phyloP scores from a whole-genome alignment of 148 eudicot genomes.

The Vaccinium corymbosum region DNA sequence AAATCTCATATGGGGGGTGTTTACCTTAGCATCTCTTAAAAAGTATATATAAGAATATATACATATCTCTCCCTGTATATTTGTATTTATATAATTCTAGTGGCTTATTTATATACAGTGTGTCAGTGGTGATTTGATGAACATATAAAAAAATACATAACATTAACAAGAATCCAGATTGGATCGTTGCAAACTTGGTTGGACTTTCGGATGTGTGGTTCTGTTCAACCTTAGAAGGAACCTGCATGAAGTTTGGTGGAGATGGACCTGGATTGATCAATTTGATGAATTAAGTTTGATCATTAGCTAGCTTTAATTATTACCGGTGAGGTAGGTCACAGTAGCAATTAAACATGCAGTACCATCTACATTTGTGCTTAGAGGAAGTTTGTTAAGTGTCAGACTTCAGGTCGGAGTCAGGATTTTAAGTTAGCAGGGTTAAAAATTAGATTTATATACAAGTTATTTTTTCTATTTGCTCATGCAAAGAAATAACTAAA shows the following conservation, averaged over 20 bases:
- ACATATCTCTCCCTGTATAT: no score
- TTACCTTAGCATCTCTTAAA: no score
- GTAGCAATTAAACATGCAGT: no score
- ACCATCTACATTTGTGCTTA: neutral
- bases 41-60: neutral
- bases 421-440: no score
- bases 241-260: neutral
- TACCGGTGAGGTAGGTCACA: neutral
- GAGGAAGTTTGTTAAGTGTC: neutral
- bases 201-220: neutral
- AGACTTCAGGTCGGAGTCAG: no score
- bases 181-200: neutral
- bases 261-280: neutral
- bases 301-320: neutral
- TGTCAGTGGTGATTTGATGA: neutral
- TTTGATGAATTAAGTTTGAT: neutral
- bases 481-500: no score
- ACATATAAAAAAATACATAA: neutral
- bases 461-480: no score
- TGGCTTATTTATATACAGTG: neutral
- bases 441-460: no score
- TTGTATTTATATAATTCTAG: neutral
- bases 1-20: no score
- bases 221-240: neutral
- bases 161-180: neutral